Conservation (phyloP, 495 filamentous ascomycete genomes). For the Aspergillus steynii region DNA sequence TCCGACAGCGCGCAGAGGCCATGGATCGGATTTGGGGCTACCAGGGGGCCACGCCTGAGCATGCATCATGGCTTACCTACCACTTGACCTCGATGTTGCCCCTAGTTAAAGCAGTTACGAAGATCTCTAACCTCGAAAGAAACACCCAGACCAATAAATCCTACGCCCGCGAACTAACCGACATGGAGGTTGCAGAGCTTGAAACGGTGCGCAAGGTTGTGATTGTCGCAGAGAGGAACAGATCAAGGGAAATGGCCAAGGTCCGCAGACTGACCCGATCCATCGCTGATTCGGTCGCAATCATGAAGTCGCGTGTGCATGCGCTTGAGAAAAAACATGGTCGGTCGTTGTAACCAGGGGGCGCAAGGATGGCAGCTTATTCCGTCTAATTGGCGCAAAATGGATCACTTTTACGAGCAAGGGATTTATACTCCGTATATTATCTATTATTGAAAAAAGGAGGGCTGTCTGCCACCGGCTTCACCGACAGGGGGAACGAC, state of each 20-base stretch:
- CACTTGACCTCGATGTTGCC: conserved; percentile 18
- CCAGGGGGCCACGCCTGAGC: conserved; percentile 24
- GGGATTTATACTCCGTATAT: neutral
- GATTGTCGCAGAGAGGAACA: conserved; percentile 22
- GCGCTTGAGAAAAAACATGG: conserved; percentile 9
- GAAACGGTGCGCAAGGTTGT: conserved; percentile 23
- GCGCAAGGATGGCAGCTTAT: neutral
- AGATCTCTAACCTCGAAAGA: conserved; percentile 18
- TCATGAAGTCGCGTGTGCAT: conserved; percentile 19
- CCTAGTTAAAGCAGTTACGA: conserved; percentile 28
- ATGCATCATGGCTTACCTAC: conserved; percentile 30
- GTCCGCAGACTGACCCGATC: conserved; percentile 16
- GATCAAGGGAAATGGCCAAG: conserved; percentile 24
- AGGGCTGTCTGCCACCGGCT: too few relatives aligned
- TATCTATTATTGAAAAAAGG: neutral
- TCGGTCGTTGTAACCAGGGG: neutral
- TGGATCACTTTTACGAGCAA: neutral
- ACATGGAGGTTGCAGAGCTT: conserved; percentile 25
- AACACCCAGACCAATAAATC: conserved; percentile 14
- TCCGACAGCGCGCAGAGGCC: conserved; percentile 26
- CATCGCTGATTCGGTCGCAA: conserved; percentile 17
- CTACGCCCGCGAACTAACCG: conserved; percentile 13
- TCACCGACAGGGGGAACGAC: too few relatives aligned
- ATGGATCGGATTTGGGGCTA: conserved; percentile 32
- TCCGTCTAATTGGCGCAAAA: neutral